These are phyloP conservation scores for Annona squamosa DNA, from an alignment of 164 flowering plant species.

Conservation along the genomic window DNA sequence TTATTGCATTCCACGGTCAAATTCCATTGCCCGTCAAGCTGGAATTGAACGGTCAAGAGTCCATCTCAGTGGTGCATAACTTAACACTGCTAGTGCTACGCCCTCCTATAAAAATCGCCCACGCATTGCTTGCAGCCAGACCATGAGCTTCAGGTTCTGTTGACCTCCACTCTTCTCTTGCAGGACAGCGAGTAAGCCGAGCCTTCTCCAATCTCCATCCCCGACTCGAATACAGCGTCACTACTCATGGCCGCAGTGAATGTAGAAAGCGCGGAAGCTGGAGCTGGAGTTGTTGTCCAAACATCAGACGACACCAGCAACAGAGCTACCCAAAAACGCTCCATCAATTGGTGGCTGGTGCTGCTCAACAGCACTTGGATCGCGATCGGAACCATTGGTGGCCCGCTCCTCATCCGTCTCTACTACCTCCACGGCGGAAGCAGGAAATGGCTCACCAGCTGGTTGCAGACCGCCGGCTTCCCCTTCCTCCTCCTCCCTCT, in stretches of 20 bases:
- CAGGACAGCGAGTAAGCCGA: background rate
- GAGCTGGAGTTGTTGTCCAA: background rate
- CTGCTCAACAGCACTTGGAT: background rate
- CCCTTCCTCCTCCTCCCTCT: conserved; percentile 6
- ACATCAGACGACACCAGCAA: background rate
- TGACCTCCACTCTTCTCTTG: background rate
- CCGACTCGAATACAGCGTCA: background rate
- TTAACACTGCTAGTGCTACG: background rate
- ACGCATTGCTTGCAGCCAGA: background rate
- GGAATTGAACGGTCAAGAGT: background rate
- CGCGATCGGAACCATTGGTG: background rate
- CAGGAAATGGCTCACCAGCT: conserved; percentile 3
- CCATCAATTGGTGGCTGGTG: background rate
- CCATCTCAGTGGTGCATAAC: background rate
- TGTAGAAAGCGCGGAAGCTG: background rate
- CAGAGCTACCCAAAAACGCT: background rate
- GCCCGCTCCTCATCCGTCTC: background rate
- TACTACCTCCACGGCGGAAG: conserved; percentile 5
- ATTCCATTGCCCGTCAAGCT: background rate
- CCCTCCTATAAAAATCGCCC: background rate
- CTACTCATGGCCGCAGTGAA: background rate
- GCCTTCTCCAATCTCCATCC: background rate
- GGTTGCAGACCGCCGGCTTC: conserved; percentile 4
- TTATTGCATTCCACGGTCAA: background rate
- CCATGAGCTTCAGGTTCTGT: background rate